phyloP scores from a whole-genome alignment of 331 rosid genomes.

The Quercus lobata region DNA sequence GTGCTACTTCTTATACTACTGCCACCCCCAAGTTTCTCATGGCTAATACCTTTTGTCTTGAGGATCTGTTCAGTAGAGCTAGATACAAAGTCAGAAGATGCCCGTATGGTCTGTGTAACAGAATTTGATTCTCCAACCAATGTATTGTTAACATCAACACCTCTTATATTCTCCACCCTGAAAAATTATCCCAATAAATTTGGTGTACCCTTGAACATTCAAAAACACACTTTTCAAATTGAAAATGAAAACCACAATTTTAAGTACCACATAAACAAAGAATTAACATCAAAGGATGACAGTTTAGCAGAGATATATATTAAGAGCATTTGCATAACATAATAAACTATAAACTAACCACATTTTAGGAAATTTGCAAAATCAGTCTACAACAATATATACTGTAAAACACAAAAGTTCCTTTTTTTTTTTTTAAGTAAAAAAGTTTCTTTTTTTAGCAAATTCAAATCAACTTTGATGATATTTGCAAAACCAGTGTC shows the following conservation, averaged over 20 bases:
- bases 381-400: not conserved
- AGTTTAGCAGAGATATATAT: too few species aligned
- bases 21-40: constrained; percentile 34
- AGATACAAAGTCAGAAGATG: constrained; percentile 34
- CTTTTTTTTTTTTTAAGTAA: not conserved
- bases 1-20: constrained; percentile 27
- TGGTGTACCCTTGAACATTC: not conserved
- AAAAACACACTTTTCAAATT: not conserved
- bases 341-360: not conserved
- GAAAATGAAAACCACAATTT: constrained; percentile 4
- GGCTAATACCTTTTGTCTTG: constrained; percentile 28
- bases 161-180: constrained; percentile 50
- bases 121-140: constrained; percentile 40
- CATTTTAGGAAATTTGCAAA: not conserved
- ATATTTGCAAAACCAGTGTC: not conserved
- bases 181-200: constrained; percentile 18
- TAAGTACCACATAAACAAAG: not conserved
- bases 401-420: not conserved
- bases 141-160: constrained; percentile 15
- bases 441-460: not conserved
- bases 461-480: not conserved
- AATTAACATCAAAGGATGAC: not conserved
- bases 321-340: not conserved
- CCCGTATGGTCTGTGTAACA: constrained; percentile 23
- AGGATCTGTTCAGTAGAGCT: constrained; percentile 47